A percentile compares a stretch with the other conserved stretches of the same genome.
Conservation (phyloP, 768 basidiomycete species). For the Termitomyces sp. region DNA sequence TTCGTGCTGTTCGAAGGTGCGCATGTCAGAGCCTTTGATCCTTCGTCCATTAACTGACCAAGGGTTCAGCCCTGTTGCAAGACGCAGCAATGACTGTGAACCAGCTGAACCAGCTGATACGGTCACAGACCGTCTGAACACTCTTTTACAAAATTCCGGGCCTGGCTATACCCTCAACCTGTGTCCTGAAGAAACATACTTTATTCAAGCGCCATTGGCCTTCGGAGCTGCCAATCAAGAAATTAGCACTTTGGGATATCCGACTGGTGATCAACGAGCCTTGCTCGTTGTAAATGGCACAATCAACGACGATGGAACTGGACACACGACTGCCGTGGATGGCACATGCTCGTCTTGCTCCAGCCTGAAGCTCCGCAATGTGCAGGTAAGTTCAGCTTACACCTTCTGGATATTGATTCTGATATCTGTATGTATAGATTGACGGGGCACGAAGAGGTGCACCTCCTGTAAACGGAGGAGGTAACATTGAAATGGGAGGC, state of each 20-base stretch:
- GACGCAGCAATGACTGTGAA: constrained; percentile 21
- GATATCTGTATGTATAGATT: constrained; percentile 37
- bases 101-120: constrained; percentile 51
- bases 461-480: constrained; percentile 52
- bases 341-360: constrained; percentile 56
- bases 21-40: background rate
- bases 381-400: constrained; percentile 44
- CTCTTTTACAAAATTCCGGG: constrained; percentile 58
- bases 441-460: constrained; percentile 62
- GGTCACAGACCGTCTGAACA: constrained; percentile 63
- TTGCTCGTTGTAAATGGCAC: constrained; percentile 65
- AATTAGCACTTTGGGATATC: constrained; percentile 77
- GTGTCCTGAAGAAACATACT: constrained; percentile 58
- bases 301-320: constrained; percentile 44
- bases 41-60: background rate
- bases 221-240: constrained; percentile 71
- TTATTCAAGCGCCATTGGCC: constrained; percentile 58
- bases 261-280: constrained; percentile 60
- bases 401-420: background rate
- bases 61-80: background rate
- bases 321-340: constrained; percentile 70
- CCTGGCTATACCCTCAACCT: constrained; percentile 60
- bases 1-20: background rate
- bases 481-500: constrained; percentile 85
- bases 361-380: constrained; percentile 59